phyloP scores from a whole-genome alignment of 2,329 filamentous ascomycete genomes.

The Aspergillus oerlinghausenensis region DNA sequence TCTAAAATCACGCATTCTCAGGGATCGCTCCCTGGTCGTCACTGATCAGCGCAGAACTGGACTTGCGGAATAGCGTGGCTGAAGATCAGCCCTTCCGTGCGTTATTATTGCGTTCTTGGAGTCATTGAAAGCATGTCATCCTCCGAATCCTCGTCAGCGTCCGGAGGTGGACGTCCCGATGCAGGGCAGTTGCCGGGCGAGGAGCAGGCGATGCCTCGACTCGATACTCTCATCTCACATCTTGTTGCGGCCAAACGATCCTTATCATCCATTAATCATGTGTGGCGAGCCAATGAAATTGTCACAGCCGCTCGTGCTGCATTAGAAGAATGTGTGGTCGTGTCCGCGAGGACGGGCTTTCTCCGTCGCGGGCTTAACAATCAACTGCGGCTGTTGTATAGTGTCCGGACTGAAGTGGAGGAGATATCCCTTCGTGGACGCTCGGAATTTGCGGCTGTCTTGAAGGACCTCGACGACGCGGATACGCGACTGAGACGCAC shows the following conservation, averaged over 20 bases:
- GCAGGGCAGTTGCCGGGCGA: constrained; percentile 11
- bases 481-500: constrained; percentile 54
- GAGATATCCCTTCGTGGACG: constrained; percentile 39
- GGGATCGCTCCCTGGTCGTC: not conserved
- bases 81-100: not conserved
- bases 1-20: not conserved
- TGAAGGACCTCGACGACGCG: constrained; percentile 56
- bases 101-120: not conserved
- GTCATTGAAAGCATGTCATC: constrained; percentile 24
- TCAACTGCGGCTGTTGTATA: constrained; percentile 42
- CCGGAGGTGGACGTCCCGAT: constrained; percentile 12
- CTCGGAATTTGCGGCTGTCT: constrained; percentile 44
- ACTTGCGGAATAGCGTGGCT: not conserved
- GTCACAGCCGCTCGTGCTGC: constrained; percentile 69
- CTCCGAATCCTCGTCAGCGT: constrained; percentile 26
- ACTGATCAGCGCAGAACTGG: not conserved
- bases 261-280: constrained; percentile 74
- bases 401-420: constrained; percentile 42
- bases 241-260: constrained; percentile 84
- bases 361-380: constrained; percentile 57
- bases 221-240: constrained; percentile 77
- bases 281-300: constrained; percentile 82
- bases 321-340: constrained; percentile 72
- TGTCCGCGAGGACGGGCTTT: constrained; percentile 66
- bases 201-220: constrained; percentile 30